Percentiles rank a stretch among this genome's conserved stretches.
Evolutionary conservation across 129 eudicot genomes (phyloP).

Genomic region (Lactuca saligna): DNA sequence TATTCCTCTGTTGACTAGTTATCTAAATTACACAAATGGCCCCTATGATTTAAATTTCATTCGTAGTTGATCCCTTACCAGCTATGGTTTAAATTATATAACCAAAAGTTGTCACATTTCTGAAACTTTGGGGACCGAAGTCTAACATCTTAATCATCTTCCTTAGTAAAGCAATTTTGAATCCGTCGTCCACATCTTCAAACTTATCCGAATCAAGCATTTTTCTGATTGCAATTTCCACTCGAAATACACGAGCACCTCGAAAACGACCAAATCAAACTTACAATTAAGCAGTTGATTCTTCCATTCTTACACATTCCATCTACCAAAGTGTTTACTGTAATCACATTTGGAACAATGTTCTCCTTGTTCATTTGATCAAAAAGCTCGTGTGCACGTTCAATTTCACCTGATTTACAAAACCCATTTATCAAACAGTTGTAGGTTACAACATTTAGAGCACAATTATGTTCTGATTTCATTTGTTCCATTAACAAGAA

Average conservation of each 20-base stretch:
- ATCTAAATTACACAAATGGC: too few species aligned
- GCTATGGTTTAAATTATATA: too few species aligned
- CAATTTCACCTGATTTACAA: constrained; percentile 81
- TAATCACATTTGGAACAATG: constrained; percentile 47
- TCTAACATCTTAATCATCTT: constrained; percentile 2
- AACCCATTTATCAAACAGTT: constrained; percentile 78
- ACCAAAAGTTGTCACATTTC: too few species aligned
- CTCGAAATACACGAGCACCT: constrained; percentile 79
- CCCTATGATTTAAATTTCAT: too few species aligned
- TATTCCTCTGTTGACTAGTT: too few species aligned
- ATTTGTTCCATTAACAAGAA: constrained; percentile 52
- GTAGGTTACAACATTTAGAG: constrained; percentile 60
- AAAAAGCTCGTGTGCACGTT: constrained; percentile 50
- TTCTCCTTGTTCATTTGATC: constrained; percentile 53
- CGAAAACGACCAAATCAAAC: constrained; percentile 92
- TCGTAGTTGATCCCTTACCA: too few species aligned
- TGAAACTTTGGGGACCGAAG: too few species aligned
- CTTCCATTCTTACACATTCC: constrained; percentile 77
- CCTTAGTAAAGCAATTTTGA: constrained; percentile 49
- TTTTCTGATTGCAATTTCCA: constrained; percentile 57
- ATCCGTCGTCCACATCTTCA: constrained; percentile 84
- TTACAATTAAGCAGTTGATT: constrained; percentile 83
- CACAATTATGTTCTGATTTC: constrained; percentile 40
- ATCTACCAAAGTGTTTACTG: constrained; percentile 62
- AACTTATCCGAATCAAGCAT: constrained; percentile 79